Conservation (phyloP, 176 grass and related monocot species). For the Eragrostis nindensis region DNA sequence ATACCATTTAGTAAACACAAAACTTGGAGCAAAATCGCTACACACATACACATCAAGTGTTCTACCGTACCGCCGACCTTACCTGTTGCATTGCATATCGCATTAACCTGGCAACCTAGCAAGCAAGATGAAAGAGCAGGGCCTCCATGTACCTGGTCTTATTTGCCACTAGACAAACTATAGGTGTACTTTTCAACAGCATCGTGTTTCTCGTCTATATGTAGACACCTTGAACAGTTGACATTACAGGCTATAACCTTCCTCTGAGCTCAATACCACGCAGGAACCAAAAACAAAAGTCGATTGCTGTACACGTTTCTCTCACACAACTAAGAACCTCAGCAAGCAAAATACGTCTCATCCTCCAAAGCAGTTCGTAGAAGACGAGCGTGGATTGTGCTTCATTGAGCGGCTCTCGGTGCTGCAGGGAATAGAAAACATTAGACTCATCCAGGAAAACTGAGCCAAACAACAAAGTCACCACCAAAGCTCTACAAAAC, state of each 20-base stretch:
- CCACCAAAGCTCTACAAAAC: neutral
- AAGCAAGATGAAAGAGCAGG: slow-evolving; percentile 12
- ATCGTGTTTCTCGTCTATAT: slow-evolving; percentile 15
- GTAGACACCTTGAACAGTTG: slow-evolving; percentile 25
- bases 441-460: neutral
- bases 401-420: slow-evolving; percentile 60
- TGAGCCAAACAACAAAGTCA: neutral
- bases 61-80: slow-evolving; percentile 1
- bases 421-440: slow-evolving; percentile 47
- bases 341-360: slow-evolving; percentile 32
- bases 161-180: slow-evolving; percentile 40
- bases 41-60: neutral
- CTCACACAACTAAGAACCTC: slow-evolving; percentile 38
- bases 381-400: neutral
- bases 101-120: slow-evolving; percentile 6
- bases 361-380: slow-evolving; percentile 18
- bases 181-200: slow-evolving; percentile 35
- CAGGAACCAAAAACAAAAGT: slow-evolving; percentile 39
- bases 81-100: neutral
- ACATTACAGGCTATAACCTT: slow-evolving; percentile 33
- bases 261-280: slow-evolving; percentile 36
- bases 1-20: slow-evolving; percentile 16
- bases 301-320: slow-evolving; percentile 69
- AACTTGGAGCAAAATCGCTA: slow-evolving; percentile 25
- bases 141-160: slow-evolving; percentile 27